phyloP scores from a whole-genome alignment of 2,329 filamentous ascomycete genomes.

The Diplodia corticola region DNA sequence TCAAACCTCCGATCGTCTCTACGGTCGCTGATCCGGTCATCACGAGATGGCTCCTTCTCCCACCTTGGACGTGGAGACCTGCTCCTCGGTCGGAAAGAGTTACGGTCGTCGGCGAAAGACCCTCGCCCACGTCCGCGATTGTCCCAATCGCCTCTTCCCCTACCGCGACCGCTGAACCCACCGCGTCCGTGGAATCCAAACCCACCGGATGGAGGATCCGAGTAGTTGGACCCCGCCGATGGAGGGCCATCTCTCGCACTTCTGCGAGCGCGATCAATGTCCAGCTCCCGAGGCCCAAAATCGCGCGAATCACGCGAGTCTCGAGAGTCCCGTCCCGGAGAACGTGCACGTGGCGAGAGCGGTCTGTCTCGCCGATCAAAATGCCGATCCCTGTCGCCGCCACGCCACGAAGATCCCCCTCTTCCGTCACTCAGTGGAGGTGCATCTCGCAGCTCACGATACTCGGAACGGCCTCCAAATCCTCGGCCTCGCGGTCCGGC shows the following conservation, averaged over 20 bases:
- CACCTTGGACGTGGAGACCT: conserved; percentile 63
- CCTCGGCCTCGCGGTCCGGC: conserved; percentile 63
- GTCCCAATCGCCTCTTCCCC: conserved; percentile 54
- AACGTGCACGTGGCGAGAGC: conserved; percentile 63
- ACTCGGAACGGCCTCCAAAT: conserved; percentile 62
- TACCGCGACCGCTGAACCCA: conserved; percentile 47
- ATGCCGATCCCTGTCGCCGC: conserved; percentile 51
- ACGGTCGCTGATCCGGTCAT: conserved; percentile 43
- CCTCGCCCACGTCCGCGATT: conserved; percentile 52
- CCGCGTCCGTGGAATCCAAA: conserved; percentile 44
- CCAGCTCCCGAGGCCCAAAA: conserved; percentile 60
- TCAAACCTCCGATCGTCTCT: conserved; percentile 46
- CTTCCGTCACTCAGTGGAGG: conserved; percentile 61
- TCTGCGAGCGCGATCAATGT: conserved; percentile 66
- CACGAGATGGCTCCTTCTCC: conserved; percentile 49
- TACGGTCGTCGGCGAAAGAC: conserved; percentile 46
- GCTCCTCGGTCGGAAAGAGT: conserved; percentile 64
- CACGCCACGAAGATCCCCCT: conserved; percentile 56
- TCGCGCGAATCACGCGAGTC: conserved; percentile 67
- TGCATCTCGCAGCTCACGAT: conserved; percentile 55
- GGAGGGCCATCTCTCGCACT: conserved; percentile 72
- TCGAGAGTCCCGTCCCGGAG: conserved; percentile 59
- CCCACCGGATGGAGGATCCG: conserved; percentile 62
- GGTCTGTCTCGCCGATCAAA: conserved; percentile 59
- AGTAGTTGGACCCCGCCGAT: conserved; percentile 69